Percentiles rank a stretch among this genome's conserved stretches.
phyloP scores from a whole-genome alignment of 1,284 basidiomycete genomes.

The Cutaneotrichosporon cutaneum region DNA sequence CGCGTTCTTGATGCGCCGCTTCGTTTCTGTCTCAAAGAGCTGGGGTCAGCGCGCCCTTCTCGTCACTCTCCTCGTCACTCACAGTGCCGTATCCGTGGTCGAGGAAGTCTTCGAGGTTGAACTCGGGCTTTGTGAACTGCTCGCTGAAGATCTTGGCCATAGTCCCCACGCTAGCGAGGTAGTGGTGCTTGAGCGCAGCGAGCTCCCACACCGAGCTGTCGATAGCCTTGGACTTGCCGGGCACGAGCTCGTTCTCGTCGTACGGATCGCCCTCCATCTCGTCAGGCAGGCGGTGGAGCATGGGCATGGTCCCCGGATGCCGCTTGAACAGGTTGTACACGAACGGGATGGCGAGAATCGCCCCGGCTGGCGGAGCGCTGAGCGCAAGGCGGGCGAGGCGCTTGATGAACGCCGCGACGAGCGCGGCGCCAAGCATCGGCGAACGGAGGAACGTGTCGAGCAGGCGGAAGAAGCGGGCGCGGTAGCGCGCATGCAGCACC shows the following conservation, averaged over 20 bases:
- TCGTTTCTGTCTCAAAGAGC: conserved; percentile 84
- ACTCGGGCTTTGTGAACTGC: conserved; percentile 87
- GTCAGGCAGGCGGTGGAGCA: conserved; percentile 70
- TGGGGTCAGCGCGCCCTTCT: conserved; percentile 53
- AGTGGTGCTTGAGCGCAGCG: conserved; percentile 74
- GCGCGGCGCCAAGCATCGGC: conserved; percentile 82
- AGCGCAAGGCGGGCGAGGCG: conserved; percentile 81
- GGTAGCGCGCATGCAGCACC: conserved; percentile 85
- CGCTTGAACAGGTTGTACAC: conserved; percentile 91
- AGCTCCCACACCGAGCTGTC: conserved; percentile 92
- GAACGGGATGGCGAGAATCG: conserved; percentile 88
- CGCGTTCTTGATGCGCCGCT: conserved; percentile 74
- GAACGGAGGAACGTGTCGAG: conserved; percentile 87
- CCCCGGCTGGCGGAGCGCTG: conserved; percentile 81
- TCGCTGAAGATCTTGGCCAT: conserved; percentile 83
- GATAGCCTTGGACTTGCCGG: conserved; percentile 73
- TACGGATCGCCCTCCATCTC: conserved; percentile 58
- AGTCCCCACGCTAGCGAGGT: conserved; percentile 78
- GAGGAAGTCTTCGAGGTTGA: conserved; percentile 91
- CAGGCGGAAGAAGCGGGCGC: conserved; percentile 91
- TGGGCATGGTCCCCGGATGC: conserved; percentile 85
- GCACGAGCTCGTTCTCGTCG: conserved; percentile 66
- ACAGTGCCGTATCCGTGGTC: conserved; percentile 94
- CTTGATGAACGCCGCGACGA: conserved; percentile 93
- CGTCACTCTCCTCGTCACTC: conserved; percentile 62